Conservation (phyloP, 208 protist genomes). For the Leishmania major region DNA sequence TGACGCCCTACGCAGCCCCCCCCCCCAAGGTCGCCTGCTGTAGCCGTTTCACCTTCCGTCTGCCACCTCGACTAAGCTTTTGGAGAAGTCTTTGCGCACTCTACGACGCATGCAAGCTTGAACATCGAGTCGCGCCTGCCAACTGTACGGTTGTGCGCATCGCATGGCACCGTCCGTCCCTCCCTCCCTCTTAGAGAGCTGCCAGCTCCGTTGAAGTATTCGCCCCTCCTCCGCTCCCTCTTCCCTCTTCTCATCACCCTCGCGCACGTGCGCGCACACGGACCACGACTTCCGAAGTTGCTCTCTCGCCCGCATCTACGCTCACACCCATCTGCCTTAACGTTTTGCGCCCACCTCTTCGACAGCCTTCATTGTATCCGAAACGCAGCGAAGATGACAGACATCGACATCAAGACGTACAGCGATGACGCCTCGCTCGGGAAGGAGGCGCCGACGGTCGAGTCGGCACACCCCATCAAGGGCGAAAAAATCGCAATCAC, state of each 20-base stretch:
- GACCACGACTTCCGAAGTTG: not conserved
- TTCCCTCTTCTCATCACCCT: not conserved
- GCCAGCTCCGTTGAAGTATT: not conserved
- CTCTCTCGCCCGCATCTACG: not conserved
- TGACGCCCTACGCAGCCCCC: not conserved
- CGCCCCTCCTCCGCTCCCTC: not conserved
- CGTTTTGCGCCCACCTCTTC: not conserved
- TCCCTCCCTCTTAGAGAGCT: not conserved
- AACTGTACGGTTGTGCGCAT: not conserved
- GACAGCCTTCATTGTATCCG: no score
- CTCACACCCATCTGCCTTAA: not conserved
- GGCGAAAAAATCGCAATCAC: slow-evolving; percentile 66
- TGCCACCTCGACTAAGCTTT: not conserved
- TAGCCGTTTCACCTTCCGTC: not conserved
- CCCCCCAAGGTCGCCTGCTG: not conserved
- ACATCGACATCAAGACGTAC: slow-evolving; percentile 91
- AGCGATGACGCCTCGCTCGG: slow-evolving; percentile 78
- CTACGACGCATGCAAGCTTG: not conserved
- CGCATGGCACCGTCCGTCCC: not conserved
- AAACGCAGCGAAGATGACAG: slow-evolving; percentile 49
- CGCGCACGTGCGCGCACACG: not conserved
- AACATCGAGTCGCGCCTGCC: not conserved
- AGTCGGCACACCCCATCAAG: slow-evolving; percentile 67
- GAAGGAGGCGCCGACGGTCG: slow-evolving; percentile 67
- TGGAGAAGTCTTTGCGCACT: not conserved